Evolutionary conservation across 2,329 filamentous ascomycete genomes (phyloP).

Genomic region (Ophiosphaerella korrae): DNA sequence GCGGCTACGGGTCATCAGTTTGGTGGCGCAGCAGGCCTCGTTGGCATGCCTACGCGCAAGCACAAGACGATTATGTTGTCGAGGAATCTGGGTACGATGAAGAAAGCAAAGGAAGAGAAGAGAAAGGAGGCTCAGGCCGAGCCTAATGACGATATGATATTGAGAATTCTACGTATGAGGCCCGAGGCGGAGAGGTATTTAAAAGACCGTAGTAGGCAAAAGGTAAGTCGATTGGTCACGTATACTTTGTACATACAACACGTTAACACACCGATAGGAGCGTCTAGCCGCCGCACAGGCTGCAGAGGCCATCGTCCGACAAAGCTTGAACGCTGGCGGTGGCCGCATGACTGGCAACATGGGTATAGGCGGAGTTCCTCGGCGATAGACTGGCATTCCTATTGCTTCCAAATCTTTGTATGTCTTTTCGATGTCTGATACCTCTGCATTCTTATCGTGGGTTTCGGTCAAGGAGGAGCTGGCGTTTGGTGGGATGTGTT

Average conservation of each 20-base stretch:
- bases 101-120: constrained; percentile 93
- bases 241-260: neutral
- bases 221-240: constrained; percentile 49
- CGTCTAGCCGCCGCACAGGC: constrained; percentile 86
- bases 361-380: constrained; percentile 13
- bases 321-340: constrained; percentile 73
- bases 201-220: constrained; percentile 88
- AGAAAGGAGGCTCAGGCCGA: constrained; percentile 94
- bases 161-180: constrained; percentile 92
- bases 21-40: constrained; percentile 58
- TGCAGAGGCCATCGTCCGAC: constrained; percentile 90
- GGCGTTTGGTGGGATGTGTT: too few relatives aligned
- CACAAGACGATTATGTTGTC: constrained; percentile 80
- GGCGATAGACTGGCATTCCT: constrained; percentile 9
- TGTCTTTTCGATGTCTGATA: constrained; percentile 14
- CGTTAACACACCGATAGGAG: constrained; percentile 55
- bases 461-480: neutral
- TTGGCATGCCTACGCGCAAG: constrained; percentile 63
- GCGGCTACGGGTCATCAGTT: constrained; percentile 60
- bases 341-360: constrained; percentile 56
- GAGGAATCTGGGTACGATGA: constrained; percentile 94
- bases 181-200: constrained; percentile 88
- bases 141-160: constrained; percentile 96
- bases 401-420: constrained; percentile 1
- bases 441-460: constrained; percentile 15